phyloP scores from a whole-genome alignment of 768 basidiomycete genomes.

The Lentinus tigrinus region DNA sequence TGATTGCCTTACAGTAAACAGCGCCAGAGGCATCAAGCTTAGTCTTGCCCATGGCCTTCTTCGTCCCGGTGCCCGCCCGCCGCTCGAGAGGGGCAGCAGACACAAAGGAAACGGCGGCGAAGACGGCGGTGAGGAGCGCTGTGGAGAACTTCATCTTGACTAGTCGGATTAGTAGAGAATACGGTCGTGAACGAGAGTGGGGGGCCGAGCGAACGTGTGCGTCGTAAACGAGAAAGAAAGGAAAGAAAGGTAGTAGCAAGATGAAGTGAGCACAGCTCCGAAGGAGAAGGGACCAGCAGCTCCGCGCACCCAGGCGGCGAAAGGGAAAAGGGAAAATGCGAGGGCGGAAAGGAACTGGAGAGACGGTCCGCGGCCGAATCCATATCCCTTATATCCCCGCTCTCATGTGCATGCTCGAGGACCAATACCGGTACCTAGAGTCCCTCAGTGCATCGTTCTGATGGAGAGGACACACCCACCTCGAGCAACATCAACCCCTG shows the following conservation, averaged over 20 bases:
- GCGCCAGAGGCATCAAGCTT: slow-evolving; percentile 19
- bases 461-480: neutral
- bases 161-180: neutral
- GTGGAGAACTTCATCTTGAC: slow-evolving; percentile 22
- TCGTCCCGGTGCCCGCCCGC: slow-evolving; percentile 4
- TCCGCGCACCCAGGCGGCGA: slow-evolving; percentile 18
- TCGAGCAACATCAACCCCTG: slow-evolving; percentile 10
- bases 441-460: neutral
- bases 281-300: neutral
- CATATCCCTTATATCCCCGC: slow-evolving; percentile 1
- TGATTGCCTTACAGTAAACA: slow-evolving; percentile 23
- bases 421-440: neutral
- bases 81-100: slow-evolving; percentile 14
- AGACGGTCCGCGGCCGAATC: neutral
- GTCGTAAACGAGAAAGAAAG: neutral
- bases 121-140: slow-evolving; percentile 10
- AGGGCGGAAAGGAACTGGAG: slow-evolving; percentile 1
- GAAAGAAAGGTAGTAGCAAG: slow-evolving; percentile 3
- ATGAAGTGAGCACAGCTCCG: slow-evolving; percentile 19
- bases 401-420: neutral
- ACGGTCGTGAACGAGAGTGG: slow-evolving; percentile 7
- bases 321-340: slow-evolving; percentile 1
- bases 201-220: neutral
- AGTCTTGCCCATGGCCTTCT: slow-evolving; percentile 5
- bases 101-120: slow-evolving; percentile 8